A percentile compares a stretch with the other conserved stretches of the same genome.
These are phyloP conservation scores for Fusarium piperis DNA, from an alignment of 2,329 filamentous ascomycete species.

Conservation along the genomic window DNA sequence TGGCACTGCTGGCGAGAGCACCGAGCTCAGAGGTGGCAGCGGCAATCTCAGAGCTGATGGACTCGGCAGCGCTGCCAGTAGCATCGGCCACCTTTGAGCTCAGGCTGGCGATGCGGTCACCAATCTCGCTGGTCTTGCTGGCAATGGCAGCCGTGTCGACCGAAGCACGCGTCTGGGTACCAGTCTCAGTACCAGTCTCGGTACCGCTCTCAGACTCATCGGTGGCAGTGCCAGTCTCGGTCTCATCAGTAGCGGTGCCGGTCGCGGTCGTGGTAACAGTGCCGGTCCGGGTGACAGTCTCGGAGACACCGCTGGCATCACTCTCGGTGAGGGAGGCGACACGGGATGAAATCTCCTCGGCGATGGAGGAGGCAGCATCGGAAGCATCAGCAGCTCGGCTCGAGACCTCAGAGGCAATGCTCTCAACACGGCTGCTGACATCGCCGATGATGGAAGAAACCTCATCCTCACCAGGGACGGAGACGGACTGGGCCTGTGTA, in stretches of 20 bases:
- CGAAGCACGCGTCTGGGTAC: not conserved
- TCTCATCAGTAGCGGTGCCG: not conserved
- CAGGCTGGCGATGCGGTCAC: conserved; percentile 33
- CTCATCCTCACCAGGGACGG: conserved; percentile 12
- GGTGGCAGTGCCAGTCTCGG: conserved; percentile 19
- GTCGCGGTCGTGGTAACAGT: not conserved
- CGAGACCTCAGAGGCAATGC: conserved; percentile 9
- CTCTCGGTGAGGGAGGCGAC: not conserved
- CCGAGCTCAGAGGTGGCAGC: conserved; percentile 27
- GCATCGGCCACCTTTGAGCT: conserved; percentile 42
- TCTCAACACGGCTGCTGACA: not conserved
- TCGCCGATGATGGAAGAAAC: conserved; percentile 27
- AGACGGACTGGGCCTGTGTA: conserved; percentile 23
- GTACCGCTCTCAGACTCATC: conserved; percentile 26
- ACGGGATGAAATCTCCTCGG: not conserved
- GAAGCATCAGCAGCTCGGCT: conserved; percentile 14
- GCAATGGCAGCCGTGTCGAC: conserved; percentile 25
- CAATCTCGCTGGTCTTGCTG: conserved; percentile 15
- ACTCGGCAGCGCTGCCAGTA: conserved; percentile 28
- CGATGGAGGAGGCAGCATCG: conserved; percentile 22
- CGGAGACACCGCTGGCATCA: conserved; percentile 4
- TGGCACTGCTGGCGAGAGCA: conserved; percentile 23
- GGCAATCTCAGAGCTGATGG: conserved; percentile 27
- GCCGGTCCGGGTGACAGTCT: conserved; percentile 6
- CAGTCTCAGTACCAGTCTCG: conserved; percentile 16